phyloP scores from a whole-genome alignment of 2,329 filamentous ascomycete genomes.

The Apiospora sp. region DNA sequence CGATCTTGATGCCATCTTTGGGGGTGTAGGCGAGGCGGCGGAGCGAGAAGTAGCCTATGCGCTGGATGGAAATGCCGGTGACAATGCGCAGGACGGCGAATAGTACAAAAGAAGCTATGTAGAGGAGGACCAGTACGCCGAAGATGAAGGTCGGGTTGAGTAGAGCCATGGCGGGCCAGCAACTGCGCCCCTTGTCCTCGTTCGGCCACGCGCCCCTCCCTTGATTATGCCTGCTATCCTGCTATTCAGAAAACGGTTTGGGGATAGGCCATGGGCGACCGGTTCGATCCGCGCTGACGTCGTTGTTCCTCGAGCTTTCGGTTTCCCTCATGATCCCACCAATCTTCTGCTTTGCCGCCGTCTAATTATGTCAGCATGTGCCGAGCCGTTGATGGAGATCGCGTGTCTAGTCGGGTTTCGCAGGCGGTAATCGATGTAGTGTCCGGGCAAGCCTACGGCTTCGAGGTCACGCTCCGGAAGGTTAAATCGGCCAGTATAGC shows the following conservation, averaged over 20 bases:
- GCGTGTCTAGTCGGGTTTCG: constrained; percentile 8
- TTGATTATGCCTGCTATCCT: constrained; percentile 35
- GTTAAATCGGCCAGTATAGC: constrained; percentile 3
- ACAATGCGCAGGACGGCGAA: constrained; percentile 93
- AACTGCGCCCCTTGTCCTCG: constrained; percentile 36
- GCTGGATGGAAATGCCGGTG: constrained; percentile 94
- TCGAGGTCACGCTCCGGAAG: background rate
- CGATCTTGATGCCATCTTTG: constrained; percentile 86
- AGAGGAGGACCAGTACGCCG: constrained; percentile 84
- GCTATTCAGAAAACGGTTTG: constrained; percentile 27
- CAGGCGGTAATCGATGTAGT: constrained; percentile 15
- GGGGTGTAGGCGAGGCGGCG: constrained; percentile 90
- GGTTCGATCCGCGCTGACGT: constrained; percentile 21
- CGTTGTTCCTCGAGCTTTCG: constrained; percentile 12
- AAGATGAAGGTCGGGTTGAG: constrained; percentile 83
- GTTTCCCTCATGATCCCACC: constrained; percentile 23
- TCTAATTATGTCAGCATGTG: constrained; percentile 12
- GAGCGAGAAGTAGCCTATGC: constrained; percentile 91
- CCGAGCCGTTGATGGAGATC: background rate
- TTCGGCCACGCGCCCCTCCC: constrained; percentile 37
- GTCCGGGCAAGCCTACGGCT: constrained; percentile 6
- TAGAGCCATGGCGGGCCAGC: constrained; percentile 63
- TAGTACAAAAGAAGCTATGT: constrained; percentile 89
- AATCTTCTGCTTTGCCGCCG: background rate
- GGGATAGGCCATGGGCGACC: constrained; percentile 5